Percentiles rank a stretch among this genome's conserved stretches.
These are phyloP conservation scores for Dioscorea zingiberensis DNA, from an alignment of 106 monocot genomes.

Conservation along the genomic window DNA sequence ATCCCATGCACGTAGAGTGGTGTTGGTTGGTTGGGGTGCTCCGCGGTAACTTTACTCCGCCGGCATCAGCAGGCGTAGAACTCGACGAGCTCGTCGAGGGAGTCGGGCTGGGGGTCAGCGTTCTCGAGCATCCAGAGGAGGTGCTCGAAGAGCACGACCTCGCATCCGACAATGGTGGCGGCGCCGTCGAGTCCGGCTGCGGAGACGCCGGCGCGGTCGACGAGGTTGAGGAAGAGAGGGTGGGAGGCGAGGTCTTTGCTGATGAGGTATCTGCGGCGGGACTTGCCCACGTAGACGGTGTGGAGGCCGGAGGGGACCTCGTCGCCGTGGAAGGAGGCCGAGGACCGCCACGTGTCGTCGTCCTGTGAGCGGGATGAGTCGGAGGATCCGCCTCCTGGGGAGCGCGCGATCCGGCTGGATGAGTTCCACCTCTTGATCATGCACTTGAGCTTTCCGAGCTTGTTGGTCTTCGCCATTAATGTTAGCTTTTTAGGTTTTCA, in stretches of 20 bases:
- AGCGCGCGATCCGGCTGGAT: constrained; percentile 13
- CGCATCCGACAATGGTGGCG: constrained; percentile 31
- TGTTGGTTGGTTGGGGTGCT: neutral
- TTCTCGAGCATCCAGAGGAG: constrained; percentile 71
- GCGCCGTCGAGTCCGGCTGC: neutral
- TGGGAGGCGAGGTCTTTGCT: constrained; percentile 26
- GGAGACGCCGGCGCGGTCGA: constrained; percentile 29
- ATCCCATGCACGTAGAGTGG: no score
- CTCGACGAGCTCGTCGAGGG: constrained; percentile 51
- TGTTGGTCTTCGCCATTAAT: constrained; percentile 17
- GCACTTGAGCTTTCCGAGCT: constrained; percentile 71
- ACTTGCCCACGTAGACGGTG: constrained; percentile 57
- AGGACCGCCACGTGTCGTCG: constrained; percentile 11
- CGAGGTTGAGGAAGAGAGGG: constrained; percentile 41
- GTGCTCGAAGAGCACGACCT: constrained; percentile 71
- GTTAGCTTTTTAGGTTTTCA: no score
- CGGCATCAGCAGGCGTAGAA: constrained; percentile 44
- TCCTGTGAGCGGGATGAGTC: neutral
- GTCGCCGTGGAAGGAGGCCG: constrained; percentile 17
- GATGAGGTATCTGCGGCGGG: constrained; percentile 53
- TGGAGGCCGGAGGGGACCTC: constrained; percentile 27
- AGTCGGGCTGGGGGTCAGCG: constrained; percentile 35
- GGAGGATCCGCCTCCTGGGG: neutral
- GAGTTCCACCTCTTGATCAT: constrained; percentile 70
- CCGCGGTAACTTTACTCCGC: neutral